Evolutionary conservation across 306 rosid genomes (phyloP), one percentile per base, ranked within the genome.

Genomic region (Cicer bijugum): DNA sequence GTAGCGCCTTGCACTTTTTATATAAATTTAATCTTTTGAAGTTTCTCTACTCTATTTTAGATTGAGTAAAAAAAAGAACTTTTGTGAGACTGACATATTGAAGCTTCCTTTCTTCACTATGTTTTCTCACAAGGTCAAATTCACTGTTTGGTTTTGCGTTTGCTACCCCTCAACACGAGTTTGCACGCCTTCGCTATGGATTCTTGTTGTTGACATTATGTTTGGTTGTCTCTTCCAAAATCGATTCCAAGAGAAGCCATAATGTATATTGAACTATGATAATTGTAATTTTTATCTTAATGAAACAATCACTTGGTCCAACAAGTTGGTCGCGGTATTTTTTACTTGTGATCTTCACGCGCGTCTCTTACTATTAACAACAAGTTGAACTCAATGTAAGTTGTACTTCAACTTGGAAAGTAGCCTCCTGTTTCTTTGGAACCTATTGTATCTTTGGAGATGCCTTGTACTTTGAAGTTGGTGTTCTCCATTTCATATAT

Each of bases 341-440:
- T 58, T 23, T 57, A 7, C 43, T 8, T 14, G 47, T 38, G n/a
- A 8, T 10, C 23, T 35, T 14, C 20, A 14, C 47, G 12, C 2
- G 3, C 17, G 19, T 20, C 15, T 43, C 15, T 65, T 7, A 16
- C 10, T 42, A n/a, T 7, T 47, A 44, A 48, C 60, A 47, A 5
- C 58, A n/a, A 1, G 20, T 20, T 7, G 10, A 50, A 66, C 71
- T 66, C 55, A 10, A 15, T 6, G 2, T 33, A 9, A 14, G 47
- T 16, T 69, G 38, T 51, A 35, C 76, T 67, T 11, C 17, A 4
- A 7, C 57, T 20, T 45, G 20, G 19, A 67, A 66, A 20, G 72
- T 20, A 45, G 42, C 46, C 56, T 7, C 12, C 56, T 7, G 67
- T 20, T 67, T 19, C 37, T 43, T 43, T 42, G 37, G 12, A 16